Evolutionary conservation across 2,329 filamentous ascomycete species (phyloP), one percentile per base, ranked within the genome.

Genomic region (Sporothrix globosa): DNA sequence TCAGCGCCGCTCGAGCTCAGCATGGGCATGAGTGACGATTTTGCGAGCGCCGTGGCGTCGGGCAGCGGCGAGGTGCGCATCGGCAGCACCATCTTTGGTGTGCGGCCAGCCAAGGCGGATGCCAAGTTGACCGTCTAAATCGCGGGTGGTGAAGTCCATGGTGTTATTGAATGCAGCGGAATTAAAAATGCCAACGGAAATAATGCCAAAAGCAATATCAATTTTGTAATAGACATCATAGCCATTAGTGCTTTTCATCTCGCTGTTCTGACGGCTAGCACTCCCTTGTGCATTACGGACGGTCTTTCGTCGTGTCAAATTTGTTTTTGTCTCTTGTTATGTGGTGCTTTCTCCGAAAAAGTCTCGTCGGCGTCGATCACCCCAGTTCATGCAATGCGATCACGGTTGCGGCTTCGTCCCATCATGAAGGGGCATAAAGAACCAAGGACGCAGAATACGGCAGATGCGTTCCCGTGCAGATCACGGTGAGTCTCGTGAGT

Each of bases 21-120:
- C 80, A 99, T 99, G 95, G 95, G 95, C 7, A 99, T 99, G 96
- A 97, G 93, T 78, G 89, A 92, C 77, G 96, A 99, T 80, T 99
- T 95, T 79, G 94, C 97, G 82, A 91, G 90, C 9, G 96, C 96
- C 0, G 90, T 98, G 77, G 81, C 80, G 14, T 83, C 93, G 83
- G 96, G 96, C 0, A 97, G 94, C 81, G 86, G 88, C 75, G 93
- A 98, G 84, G 94, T 99, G 6, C 87, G 96, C 71, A 88, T 99
- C 10, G 96, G 96, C 1, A 98, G 93, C 77, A 95, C 92, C 1
- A 97, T 99, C 71, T 99, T 99, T 79, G 96, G 96, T 1, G 83
- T 89, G 77, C 86, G 96, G 77, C 93, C 93, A 19, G 84, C 87
- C 50, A 96, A 91, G 85, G 87, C 87, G 65, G 91, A 96, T 80